Evolutionary conservation across 257 asterid genomes (phyloP).

Genomic region (Thymus mandschuricus): DNA sequence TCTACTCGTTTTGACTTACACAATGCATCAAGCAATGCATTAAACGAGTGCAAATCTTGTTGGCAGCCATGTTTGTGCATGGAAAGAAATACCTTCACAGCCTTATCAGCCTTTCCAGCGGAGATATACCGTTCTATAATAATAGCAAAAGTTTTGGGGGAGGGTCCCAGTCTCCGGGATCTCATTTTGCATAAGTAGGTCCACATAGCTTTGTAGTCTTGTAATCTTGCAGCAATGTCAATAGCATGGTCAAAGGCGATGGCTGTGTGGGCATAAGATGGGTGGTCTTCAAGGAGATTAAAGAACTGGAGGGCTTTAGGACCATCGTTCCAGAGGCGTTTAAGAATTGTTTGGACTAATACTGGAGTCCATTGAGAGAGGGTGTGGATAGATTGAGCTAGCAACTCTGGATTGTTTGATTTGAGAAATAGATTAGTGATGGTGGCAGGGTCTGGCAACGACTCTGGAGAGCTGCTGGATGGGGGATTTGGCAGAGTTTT

Average conservation of each 20-base stretch:
- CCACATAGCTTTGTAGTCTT: slow-evolving; percentile 75
- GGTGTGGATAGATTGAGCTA: slow-evolving; percentile 44
- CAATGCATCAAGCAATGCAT: slow-evolving; percentile 73
- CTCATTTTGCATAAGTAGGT: slow-evolving; percentile 65
- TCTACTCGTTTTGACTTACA: slow-evolving; percentile 82
- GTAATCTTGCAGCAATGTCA: slow-evolving; percentile 78
- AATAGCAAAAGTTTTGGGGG: slow-evolving; percentile 77
- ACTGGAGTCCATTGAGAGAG: slow-evolving; percentile 61
- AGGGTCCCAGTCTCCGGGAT: slow-evolving; percentile 66
- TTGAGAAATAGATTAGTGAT: slow-evolving; percentile 56
- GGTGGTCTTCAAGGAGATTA: slow-evolving; percentile 65
- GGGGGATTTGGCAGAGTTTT: slow-evolving; percentile 30
- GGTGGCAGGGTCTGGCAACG: slow-evolving; percentile 43
- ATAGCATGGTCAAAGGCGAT: slow-evolving; percentile 70
- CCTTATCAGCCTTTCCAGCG: slow-evolving; percentile 88
- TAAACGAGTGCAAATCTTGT: slow-evolving; percentile 78
- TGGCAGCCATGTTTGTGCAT: slow-evolving; percentile 93
- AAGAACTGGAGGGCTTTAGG: slow-evolving; percentile 94
- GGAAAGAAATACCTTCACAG: slow-evolving; percentile 71
- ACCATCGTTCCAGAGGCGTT: slow-evolving; percentile 94
- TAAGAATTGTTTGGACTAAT: slow-evolving; percentile 69
- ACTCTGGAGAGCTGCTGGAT: slow-evolving; percentile 28
- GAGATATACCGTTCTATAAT: slow-evolving; percentile 78
- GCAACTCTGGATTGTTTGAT: slow-evolving; percentile 43
- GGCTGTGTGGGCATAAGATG: slow-evolving; percentile 63